Base-by-base conservation (phyloP, 1,284 basidiomycete species). In the Sporisorium reilianum region DNA sequence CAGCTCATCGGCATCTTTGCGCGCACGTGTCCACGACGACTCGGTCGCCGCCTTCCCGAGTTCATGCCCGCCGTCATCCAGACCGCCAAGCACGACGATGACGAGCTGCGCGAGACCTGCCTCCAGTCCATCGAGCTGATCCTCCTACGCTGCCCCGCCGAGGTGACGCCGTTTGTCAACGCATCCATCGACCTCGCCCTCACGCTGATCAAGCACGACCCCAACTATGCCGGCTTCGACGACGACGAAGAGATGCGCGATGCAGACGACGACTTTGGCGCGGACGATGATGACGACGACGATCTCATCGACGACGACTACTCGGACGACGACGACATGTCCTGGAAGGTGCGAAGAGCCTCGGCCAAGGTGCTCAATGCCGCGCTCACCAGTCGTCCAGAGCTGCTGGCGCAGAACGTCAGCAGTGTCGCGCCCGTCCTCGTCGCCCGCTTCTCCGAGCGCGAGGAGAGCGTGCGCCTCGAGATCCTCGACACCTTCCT, bases 251-350 rank as follows among this genome's bases (percentile, higher is more conserved):
- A 83, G 45, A 85, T 81, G 44, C 83, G 84, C 20, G 77, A 79
- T 42, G 68, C 64, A 16, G 77, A 79, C 12, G 66, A 67, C 22
- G 72, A 57, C 41, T 67, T 72, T 22, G 76, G 59, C 25, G 60
- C 67, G 5, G 62, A 70, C 8, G 61, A 70, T 10, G 74, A 80
- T 23, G 91, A 91, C 53, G 88, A 90, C 55, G 88, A 90, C 56
- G 88, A 93, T 75, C 90, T 92, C 18, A 44, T 79, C 36, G 66
- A 76, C 51, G 78, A 82, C 22, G 72, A 76, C 36, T 97, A 97
- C 84, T 94, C 94, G 8, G 96, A 99, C 79, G 96, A 99, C 75
- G 97, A 99, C 83, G 97, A 99, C 83, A 92, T 93, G n/a, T 97
- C 95, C 0, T 99, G 97, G 90, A 98, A 97, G 86, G 94, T 97